These are phyloP conservation scores for Zopfia rhizophila DNA, from an alignment of 2,329 filamentous ascomycete species.

Conservation along the genomic window DNA sequence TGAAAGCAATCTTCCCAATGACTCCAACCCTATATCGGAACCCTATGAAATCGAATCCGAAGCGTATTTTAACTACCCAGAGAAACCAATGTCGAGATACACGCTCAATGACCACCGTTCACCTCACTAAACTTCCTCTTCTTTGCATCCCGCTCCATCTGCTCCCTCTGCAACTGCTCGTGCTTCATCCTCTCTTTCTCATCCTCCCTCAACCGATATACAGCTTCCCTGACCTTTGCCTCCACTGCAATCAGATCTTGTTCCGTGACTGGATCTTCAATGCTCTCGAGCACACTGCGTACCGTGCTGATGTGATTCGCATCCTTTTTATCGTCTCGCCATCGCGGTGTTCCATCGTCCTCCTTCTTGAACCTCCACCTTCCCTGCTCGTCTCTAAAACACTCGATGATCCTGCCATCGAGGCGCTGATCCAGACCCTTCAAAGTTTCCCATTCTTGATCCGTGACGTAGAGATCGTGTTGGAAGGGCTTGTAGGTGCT, in stretches of 20 bases:
- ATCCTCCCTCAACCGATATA: constrained; percentile 70
- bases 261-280: constrained; percentile 84
- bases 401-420: constrained; percentile 91
- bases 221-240: constrained; percentile 77
- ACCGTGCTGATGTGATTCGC: constrained; percentile 90
- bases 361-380: constrained; percentile 78
- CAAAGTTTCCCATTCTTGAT: constrained; percentile 83
- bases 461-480: constrained; percentile 71
- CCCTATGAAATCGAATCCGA: neutral
- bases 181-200: constrained; percentile 43
- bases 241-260: constrained; percentile 79
- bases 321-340: constrained; percentile 91
- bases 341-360: constrained; percentile 69
- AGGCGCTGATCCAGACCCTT: constrained; percentile 79
- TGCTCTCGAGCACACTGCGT: constrained; percentile 87
- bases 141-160: constrained; percentile 34
- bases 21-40: too few species aligned
- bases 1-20: too few species aligned
- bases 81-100: neutral
- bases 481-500: constrained; percentile 73
- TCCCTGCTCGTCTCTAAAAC: constrained; percentile 77
- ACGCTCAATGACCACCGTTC: constrained; percentile 7
- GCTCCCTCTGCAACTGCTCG: constrained; percentile 26
- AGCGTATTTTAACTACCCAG: neutral
- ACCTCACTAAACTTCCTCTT: constrained; percentile 46